Evolutionary conservation across 1,284 basidiomycete species (phyloP), one percentile per base, ranked within the genome.

Genomic region (Apiotrichum montevideense): DNA sequence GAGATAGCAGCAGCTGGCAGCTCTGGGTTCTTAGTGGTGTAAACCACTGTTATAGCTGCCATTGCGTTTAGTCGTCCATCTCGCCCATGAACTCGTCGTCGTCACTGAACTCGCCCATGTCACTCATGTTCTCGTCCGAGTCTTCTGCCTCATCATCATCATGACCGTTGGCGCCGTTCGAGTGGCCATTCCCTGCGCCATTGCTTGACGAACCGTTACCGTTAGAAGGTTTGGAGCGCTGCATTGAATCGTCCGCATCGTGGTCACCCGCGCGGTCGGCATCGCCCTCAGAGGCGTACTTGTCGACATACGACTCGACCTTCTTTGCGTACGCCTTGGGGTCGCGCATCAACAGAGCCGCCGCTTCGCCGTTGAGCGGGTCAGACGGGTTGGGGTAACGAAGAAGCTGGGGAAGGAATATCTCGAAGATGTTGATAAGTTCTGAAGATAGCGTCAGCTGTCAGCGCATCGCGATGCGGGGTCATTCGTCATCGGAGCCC

Each of bases 351-450:
- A 98, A 83, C 40, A 98, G 79, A 0, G 95, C 90, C 8, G 95
- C 95, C 15, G 96, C 95, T 77, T 98, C 95, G 15, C 95, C 95
- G 67, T 98, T 98, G 54, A 98, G 80, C 1, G 95, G 96, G 74
- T 98, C 95, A 59, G 93, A 90, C 9, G 96, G 94, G 76, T 98
- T 98, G 61, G 95, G 95, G 77, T 98, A 98, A 47, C 94, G 87
- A 54, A 98, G 79, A 4, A 98, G 84, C 76, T 98, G 96, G 2
- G 95, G 96, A 33, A 98, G 82, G 79, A 98, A 98, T 55, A 92
- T 87, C 76, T 98, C 96, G 69, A 98, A 98, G 68, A 98, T 98
- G 76, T 98, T 98, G 80, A 98, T 91, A 87, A 98, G 93, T 79
- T 98, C 95, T 94, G 68, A 0, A 29, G 8, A 10, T 14, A 10